These are phyloP conservation scores for Selenicereus undatus DNA, from an alignment of 148 eudicot species.

Conservation along the genomic window DNA sequence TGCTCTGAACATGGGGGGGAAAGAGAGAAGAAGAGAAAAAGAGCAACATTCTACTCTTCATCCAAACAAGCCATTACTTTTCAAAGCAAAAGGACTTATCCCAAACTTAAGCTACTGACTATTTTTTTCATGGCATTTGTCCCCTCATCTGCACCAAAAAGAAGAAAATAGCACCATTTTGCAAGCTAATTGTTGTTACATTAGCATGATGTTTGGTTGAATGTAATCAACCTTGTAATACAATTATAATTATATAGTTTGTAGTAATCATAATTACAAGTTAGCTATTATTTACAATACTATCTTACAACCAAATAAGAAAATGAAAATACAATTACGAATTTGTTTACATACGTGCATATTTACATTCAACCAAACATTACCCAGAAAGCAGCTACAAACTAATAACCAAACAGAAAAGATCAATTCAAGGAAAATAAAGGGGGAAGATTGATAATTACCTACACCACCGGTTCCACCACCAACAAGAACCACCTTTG, in stretches of 20 bases:
- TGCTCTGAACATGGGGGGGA: background rate
- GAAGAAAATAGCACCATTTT: too few relatives aligned
- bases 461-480: slow-evolving; percentile 98
- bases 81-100: background rate
- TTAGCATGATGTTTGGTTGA: too few relatives aligned
- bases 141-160: background rate
- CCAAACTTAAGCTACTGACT: background rate
- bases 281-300: too few relatives aligned
- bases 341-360: too few relatives aligned
- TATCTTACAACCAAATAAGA: too few relatives aligned
- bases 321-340: too few relatives aligned
- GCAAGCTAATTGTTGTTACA: background rate
- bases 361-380: too few relatives aligned
- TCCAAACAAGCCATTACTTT: background rate
- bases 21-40: too few relatives aligned
- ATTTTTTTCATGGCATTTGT: too few relatives aligned
- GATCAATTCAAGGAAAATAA: background rate
- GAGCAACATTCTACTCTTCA: background rate
- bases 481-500: slow-evolving; percentile 76
- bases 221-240: too few relatives aligned
- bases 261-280: too few relatives aligned
- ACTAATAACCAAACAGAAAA: background rate
- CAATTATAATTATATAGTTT: too few relatives aligned
- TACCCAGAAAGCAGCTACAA: background rate
- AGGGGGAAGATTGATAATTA: slow-evolving; percentile 15